These are phyloP conservation scores for Pisolithus marmoratus DNA, from an alignment of 768 basidiomycete species.

Conservation along the genomic window DNA sequence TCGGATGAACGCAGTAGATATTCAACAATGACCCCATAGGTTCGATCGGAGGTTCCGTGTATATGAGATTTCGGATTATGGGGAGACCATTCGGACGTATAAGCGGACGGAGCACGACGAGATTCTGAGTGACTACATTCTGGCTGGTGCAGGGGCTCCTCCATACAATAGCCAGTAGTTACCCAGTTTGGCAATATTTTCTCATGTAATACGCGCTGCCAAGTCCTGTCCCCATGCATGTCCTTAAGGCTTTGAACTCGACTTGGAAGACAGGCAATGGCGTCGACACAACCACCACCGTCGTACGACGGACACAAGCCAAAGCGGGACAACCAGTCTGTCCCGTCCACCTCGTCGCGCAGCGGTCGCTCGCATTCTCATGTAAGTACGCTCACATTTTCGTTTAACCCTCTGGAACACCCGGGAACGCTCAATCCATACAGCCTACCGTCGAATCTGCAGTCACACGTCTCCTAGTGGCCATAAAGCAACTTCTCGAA, in stretches of 20 bases:
- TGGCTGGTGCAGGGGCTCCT: constrained; percentile 48
- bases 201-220: not conserved
- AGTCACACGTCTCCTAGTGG: constrained; percentile 87
- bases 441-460: constrained; percentile 84
- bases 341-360: constrained; percentile 33
- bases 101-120: constrained; percentile 74
- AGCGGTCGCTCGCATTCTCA: constrained; percentile 14
- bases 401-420: constrained; percentile 1
- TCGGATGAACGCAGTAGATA: not conserved
- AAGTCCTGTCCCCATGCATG: too few relatives aligned
- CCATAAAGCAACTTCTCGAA: constrained; percentile 93
- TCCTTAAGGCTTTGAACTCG: too few relatives aligned
- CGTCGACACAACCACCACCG: constrained; percentile 11
- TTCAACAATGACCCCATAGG: constrained; percentile 29
- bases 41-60: constrained; percentile 91
- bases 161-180: constrained; percentile 17
- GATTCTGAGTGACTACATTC: constrained; percentile 56
- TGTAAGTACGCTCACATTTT: constrained; percentile 15
- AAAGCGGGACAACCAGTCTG: constrained; percentile 49
- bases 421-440: not conserved
- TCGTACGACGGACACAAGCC: constrained; percentile 35
- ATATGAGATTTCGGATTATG: constrained; percentile 82
- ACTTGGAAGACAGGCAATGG: not conserved
- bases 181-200: constrained; percentile 1
- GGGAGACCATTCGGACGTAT: constrained; percentile 87